Evolutionary conservation across 176 grass and related monocot genomes (phyloP).

Genomic region (Rhynchospora breviuscula): DNA sequence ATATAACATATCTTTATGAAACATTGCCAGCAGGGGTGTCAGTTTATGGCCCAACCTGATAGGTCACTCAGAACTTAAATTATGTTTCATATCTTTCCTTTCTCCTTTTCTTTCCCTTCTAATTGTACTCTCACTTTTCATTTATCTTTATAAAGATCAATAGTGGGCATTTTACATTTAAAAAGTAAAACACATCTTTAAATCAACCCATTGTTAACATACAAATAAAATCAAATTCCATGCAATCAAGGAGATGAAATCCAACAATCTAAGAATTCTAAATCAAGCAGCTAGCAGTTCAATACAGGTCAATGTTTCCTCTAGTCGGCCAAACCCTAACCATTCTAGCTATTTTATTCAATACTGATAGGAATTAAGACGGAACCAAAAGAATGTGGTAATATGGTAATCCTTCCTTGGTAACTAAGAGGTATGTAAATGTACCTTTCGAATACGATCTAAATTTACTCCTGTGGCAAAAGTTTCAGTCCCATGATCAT

Average conservation of each 20-base stretch:
- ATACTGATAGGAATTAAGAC: not conserved
- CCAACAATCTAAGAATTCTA: not conserved
- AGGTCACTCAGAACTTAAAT: not conserved
- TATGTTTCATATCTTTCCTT: not conserved
- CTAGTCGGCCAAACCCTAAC: not conserved
- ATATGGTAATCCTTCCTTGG: not conserved
- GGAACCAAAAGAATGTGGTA: not conserved
- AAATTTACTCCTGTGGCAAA: conserved; percentile 90
- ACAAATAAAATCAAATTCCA: not conserved
- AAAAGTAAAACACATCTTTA: not conserved
- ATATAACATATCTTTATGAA: not conserved
- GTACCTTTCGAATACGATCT: conserved; percentile 76
- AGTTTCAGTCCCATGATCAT: conserved; percentile 81
- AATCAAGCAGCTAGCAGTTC: not conserved
- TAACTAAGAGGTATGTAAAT: not conserved
- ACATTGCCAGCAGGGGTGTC: not conserved
- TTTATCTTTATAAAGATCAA: not conserved
- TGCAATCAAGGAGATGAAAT: not conserved
- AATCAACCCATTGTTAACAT: not conserved
- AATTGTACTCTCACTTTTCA: not conserved
- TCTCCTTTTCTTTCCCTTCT: not conserved
- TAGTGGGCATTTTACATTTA: not conserved
- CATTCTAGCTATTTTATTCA: not conserved
- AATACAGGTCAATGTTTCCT: not conserved
- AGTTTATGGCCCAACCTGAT: not conserved